Evolutionary conservation across 371 early-diverging fungal genomes (phyloP), one percentile per base, ranked within the genome.

Genomic region (Apophysomyces trapeziformis): DNA sequence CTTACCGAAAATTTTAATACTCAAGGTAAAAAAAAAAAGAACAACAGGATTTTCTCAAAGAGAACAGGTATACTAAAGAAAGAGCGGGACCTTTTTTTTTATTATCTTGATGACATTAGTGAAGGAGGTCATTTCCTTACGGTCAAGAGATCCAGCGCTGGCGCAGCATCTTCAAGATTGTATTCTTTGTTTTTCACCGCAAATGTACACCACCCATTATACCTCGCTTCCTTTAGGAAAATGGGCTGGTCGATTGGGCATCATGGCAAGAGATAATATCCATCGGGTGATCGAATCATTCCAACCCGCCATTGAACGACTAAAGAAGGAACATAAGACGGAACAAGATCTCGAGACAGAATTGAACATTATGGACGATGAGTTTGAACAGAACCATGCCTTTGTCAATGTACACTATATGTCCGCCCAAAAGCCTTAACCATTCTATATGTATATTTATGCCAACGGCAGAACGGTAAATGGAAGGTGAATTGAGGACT

Each of bases 81-180:
- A 26, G 32, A 26, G 32, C 2, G 2, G 32, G 32, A 3, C 3
- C 3, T 26, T 26, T 26, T 26, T 26, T 26, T 26, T 26, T 1
- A 32, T 50, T 9, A 50, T 50, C 18, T 50, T 9, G 32, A 2
- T 2, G 32, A 26, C 54, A 16, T 9, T 26, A 50, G 54, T 21
- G 32, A 50, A 50, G 21, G 54, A 50, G 16, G 16, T 50, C 9
- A 50, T 50, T 11, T 50, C 54, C 54, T 50, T 26, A 50, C 21
- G 54, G n/a, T 50, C 21, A 21, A 50, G 21, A 50, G 21, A 50
- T 50, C 54, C 54, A 2, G 54, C 54, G 54, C 54, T 50, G 54
- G 54, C 54, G 54, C 54, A 50, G 21, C 54, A 50, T 50, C 54
- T 50, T 21, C 54, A 50, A 21, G 54, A 50, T 21, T 50, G 54